Percentiles rank a stretch among this genome's conserved stretches.
Conservation (phyloP, 2,329 filamentous ascomycete species). For the Arthrobotrys conoides region DNA sequence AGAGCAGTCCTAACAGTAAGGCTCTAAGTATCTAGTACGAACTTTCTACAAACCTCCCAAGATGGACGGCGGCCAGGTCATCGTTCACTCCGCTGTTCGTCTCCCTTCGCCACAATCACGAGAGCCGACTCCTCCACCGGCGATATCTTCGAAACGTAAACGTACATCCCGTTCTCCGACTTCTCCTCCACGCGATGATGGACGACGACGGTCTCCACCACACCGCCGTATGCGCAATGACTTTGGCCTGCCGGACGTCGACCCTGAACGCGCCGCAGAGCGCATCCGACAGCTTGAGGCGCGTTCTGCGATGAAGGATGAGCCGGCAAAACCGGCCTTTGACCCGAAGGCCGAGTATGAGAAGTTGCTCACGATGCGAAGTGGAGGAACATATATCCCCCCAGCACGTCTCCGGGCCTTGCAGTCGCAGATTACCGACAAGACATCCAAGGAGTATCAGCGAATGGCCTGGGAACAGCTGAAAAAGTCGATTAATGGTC, state of each 20-base stretch:
- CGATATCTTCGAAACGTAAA: constrained; percentile 71
- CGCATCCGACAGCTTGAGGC: constrained; percentile 71
- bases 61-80: constrained; percentile 67
- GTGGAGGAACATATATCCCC: constrained; percentile 95
- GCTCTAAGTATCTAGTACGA: constrained; percentile 2
- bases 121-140: constrained; percentile 69
- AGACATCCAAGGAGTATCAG: constrained; percentile 95
- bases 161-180: constrained; percentile 73
- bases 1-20: background rate
- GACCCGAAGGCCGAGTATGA: constrained; percentile 93
- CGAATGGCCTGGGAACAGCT: constrained; percentile 99
- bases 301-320: constrained; percentile 71
- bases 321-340: constrained; percentile 87
- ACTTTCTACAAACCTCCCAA: background rate
- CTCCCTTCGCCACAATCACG: constrained; percentile 73
- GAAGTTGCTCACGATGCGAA: constrained; percentile 90
- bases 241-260: constrained; percentile 69
- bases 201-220: constrained; percentile 70
- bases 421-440: constrained; percentile 97
- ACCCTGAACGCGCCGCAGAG: constrained; percentile 70
- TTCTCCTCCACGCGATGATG: constrained; percentile 68
- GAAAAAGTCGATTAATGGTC: constrained; percentile 98
- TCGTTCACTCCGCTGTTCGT: constrained; percentile 73
- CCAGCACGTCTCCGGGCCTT: constrained; percentile 90
- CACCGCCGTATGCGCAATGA: constrained; percentile 64